Base-by-base conservation (phyloP, 805 yeast species). In the Wickerhamiella galacta region DNA sequence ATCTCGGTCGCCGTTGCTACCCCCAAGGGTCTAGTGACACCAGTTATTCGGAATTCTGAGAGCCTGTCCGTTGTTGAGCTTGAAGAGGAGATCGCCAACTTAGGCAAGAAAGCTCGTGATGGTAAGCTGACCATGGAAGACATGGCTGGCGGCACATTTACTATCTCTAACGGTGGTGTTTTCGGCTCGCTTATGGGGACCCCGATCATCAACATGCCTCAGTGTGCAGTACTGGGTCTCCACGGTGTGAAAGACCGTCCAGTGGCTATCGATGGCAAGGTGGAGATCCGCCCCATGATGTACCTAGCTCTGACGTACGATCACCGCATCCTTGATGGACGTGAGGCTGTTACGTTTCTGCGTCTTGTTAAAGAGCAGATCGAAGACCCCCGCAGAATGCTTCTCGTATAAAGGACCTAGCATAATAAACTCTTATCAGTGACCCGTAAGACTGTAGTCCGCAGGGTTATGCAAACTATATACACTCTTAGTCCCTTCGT, bases 141-240 rank as follows among this genome's bases (percentile, higher is more conserved):
- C 60, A 87, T 90, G 96, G 71, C 95, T 40, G 98, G 98, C 58
- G 98, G 98, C 60, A 85, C 96, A 39, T 85, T 90, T 69, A 90
- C 98, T 52, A 90, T 90, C 51, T 90, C 96, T 35, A 90, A 90
- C 65, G 98, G 98, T 58, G 98, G 98, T 60, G 95, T 90, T 37
- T 90, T 90, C 52, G 98, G 98, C 43, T 90, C 96, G 17, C 67
- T 90, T 46, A 82, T 78, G 59, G 98, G 98, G 58, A 90, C 98
- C 33, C 98, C 98, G 52, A 90, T 90, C 61, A 87, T 90, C 58
- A 90, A 90, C 71, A 63, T 79, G 72, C 98, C 98, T 35, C 98
- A 90, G 66, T 83, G 94, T 38, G 95, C 96, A 28, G 98, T 90
- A 16, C 70, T 90, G 48, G 98, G 98, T 48, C 71, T 90, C 54